A percentile compares a stretch with the other conserved stretches of the same genome.
Evolutionary conservation across 2,329 filamentous ascomycete species (phyloP).

Genomic region (Lachnellula occidentalis): DNA sequence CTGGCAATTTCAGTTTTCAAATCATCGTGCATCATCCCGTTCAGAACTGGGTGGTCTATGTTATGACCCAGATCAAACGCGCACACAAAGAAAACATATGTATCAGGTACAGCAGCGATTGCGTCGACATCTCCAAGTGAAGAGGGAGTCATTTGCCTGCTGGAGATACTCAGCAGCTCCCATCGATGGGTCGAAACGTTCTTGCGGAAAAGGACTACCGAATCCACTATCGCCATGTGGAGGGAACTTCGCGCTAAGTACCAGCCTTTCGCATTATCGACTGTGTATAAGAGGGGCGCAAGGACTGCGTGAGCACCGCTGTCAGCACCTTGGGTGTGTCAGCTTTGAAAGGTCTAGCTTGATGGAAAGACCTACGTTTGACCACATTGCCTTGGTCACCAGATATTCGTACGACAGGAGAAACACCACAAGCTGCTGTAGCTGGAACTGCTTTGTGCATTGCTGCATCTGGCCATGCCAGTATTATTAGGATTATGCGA

Average conservation of each 20-base stretch:
- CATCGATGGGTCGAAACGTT: conserved; percentile 42
- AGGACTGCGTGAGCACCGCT: conserved; percentile 43
- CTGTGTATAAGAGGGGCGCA: conserved; percentile 20
- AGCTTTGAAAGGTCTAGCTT: conserved; percentile 9
- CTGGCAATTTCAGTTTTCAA: conserved; percentile 54
- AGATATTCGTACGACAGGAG: conserved; percentile 52
- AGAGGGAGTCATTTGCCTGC: conserved; percentile 49
- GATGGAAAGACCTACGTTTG: conserved; percentile 41
- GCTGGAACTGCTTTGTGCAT: conserved; percentile 55
- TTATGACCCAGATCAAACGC: conserved; percentile 62
- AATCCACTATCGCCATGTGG: conserved; percentile 49
- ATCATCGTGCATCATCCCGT: conserved; percentile 53
- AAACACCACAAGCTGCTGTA: conserved; percentile 49
- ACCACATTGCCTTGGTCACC: conserved; percentile 53
- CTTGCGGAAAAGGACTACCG: conserved; percentile 50
- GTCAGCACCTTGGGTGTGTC: conserved; percentile 43
- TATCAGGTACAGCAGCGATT: conserved; percentile 53
- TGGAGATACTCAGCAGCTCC: conserved; percentile 51
- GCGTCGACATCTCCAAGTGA: conserved; percentile 54
- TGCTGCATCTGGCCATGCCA: conserved; percentile 38
- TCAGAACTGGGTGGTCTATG: conserved; percentile 56
- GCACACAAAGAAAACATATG: conserved; percentile 61
- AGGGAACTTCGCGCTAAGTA: conserved; percentile 50
- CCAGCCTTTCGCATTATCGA: conserved; percentile 47
- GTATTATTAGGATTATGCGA: not conserved